phyloP scores from a whole-genome alignment of 495 filamentous ascomycete species.

The Aspergillus mulundensis region DNA sequence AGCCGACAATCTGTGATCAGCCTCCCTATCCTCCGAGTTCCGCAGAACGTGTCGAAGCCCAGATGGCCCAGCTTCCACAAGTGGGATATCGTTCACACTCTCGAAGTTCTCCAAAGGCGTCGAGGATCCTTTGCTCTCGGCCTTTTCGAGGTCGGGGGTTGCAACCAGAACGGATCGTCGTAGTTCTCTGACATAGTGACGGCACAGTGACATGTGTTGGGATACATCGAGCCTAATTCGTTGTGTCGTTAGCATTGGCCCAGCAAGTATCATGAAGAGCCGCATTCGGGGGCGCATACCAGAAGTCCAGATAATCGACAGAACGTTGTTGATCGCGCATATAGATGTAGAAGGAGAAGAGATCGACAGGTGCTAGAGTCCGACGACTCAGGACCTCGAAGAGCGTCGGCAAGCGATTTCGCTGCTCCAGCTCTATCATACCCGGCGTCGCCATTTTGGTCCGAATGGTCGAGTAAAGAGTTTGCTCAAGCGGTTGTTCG shows the following conservation, averaged over 20 bases:
- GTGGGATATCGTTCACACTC: constrained; percentile 56
- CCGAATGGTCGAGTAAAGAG: neutral
- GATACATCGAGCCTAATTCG: constrained; percentile 89
- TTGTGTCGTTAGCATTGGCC: neutral
- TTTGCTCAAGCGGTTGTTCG: neutral
- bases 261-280: neutral
- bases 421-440: constrained; percentile 39
- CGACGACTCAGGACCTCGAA: constrained; percentile 92
- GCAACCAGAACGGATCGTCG: constrained; percentile 88
- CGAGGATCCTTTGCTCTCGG: constrained; percentile 78
- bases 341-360: constrained; percentile 99
- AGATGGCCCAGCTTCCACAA: constrained; percentile 44
- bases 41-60: constrained; percentile 30
- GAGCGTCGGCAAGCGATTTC: constrained; percentile 86
- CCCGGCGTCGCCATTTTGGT: constrained; percentile 32
- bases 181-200: constrained; percentile 94
- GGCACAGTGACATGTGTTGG: constrained; percentile 96
- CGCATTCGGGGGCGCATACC: constrained; percentile 48
- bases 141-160: constrained; percentile 84
- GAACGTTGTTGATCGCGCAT: constrained; percentile 98
- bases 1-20: constrained; percentile 82
- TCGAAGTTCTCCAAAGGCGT: constrained; percentile 68
- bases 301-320: constrained; percentile 97
- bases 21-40: constrained; percentile 55
- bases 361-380: constrained; percentile 87